These are phyloP conservation scores for Metarhizium anisopliae DNA, from an alignment of 2,329 filamentous ascomycete genomes.

Conservation along the genomic window DNA sequence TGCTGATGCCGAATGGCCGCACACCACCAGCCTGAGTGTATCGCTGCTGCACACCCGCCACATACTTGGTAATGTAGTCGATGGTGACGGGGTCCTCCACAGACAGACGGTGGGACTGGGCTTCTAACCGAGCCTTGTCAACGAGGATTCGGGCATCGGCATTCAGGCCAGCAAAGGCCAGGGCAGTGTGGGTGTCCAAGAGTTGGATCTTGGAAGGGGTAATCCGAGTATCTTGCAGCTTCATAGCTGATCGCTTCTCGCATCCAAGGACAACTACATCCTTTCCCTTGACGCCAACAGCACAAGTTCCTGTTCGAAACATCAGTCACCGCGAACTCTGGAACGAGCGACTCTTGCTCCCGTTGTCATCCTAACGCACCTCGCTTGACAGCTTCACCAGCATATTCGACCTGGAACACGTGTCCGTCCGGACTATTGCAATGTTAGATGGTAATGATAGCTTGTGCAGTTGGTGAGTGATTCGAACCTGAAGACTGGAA, in stretches of 20 bases:
- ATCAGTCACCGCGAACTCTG: slow-evolving; percentile 10
- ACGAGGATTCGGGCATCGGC: slow-evolving; percentile 96
- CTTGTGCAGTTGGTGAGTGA: not conserved
- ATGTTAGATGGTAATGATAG: slow-evolving; percentile 31
- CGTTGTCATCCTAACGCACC: slow-evolving; percentile 41
- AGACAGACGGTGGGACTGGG: slow-evolving; percentile 92
- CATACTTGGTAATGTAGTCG: slow-evolving; percentile 99
- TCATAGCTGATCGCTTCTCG: slow-evolving; percentile 98
- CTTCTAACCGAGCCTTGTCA: slow-evolving; percentile 95
- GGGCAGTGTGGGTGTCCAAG: slow-evolving; percentile 90
- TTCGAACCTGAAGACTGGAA: slow-evolving; percentile 71
- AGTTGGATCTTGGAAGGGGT: slow-evolving; percentile 98
- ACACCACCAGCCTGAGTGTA: slow-evolving; percentile 99
- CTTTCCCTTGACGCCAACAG: slow-evolving; percentile 90
- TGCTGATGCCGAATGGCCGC: slow-evolving; percentile 96
- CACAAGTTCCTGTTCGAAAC: slow-evolving; percentile 68
- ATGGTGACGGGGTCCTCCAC: slow-evolving; percentile 96
- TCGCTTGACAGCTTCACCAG: slow-evolving; percentile 96
- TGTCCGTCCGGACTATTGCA: slow-evolving; percentile 83
- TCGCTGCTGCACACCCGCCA: slow-evolving; percentile 94
- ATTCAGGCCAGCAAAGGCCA: slow-evolving; percentile 95
- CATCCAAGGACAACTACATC: slow-evolving; percentile 95
- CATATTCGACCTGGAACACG: slow-evolving; percentile 99
- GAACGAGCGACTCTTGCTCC: not conserved
- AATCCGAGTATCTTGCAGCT: slow-evolving; percentile 97